Base-by-base conservation (phyloP, 2,329 filamentous ascomycete genomes). In the Pseudopyricularia cyperi region DNA sequence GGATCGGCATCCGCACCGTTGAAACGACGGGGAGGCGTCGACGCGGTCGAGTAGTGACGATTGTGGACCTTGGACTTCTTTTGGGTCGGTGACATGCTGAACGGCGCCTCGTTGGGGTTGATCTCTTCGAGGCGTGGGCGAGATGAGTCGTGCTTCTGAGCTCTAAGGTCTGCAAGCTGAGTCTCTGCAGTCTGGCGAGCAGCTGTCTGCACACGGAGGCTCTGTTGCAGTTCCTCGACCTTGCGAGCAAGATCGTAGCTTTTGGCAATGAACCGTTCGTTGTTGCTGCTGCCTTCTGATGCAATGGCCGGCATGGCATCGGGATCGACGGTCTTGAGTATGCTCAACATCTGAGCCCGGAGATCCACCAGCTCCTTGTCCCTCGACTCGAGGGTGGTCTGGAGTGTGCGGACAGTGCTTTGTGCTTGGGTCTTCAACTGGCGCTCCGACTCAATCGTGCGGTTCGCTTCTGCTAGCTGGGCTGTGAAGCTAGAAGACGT, bases 391-490 rank as follows among this genome's bases (percentile, higher is more conserved):
- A 97, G 71, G 1, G 88, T 81, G 3, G 76, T 69, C 61, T 96
- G 90, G 52, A 95, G 74, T 12, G 89, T 85, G 48, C 89, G 83
- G 26, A 87, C 85, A 50, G 90, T 95, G 6, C 84, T 76, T 64
- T 97, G 90, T 11, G 89, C 87, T 64, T 96, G 91, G 2, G 75
- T 79, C 35, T 88, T 85, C 52, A 95, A 71, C 61, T 96, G 90
- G 48, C 87, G 79, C 66, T 97, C 91, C 1, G 89, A 90, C 60
- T 97, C 93, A 22, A 96, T 79, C 52, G 85, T 93, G 32, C 90
- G 82, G 61, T 95, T 95, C 14, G 83, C 83, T 64, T 97, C 93
- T 8, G 89, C 88, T 28, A 97, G 75, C 63, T 97, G 89, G 22
- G 86, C 80, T 7, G 83, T 87, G 54, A 85, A 78, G 34, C 82